Conservation (phyloP, 108 stramenopile species). For the Nitzschia putrida region DNA sequence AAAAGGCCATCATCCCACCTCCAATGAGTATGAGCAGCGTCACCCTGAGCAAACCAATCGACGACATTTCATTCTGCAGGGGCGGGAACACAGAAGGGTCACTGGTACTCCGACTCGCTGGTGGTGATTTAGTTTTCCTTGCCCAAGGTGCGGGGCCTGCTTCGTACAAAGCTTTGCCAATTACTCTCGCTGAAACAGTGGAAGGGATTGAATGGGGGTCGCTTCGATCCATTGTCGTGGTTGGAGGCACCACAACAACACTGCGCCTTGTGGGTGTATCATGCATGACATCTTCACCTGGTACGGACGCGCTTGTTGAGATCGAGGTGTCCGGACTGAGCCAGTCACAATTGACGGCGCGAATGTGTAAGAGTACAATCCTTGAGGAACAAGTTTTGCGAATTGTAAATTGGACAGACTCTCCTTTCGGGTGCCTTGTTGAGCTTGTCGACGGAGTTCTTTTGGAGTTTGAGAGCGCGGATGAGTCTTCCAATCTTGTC, state of each 20-base stretch:
- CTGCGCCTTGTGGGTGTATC: constrained; percentile 38
- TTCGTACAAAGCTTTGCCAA: constrained; percentile 1
- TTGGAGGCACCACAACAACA: constrained; percentile 29
- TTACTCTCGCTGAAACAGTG: constrained; percentile 13
- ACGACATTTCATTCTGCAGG: constrained; percentile 28
- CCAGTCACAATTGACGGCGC: constrained; percentile 19
- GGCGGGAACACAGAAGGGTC: constrained; percentile 7
- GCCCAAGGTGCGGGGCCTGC: constrained; percentile 11
- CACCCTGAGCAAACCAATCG: constrained; percentile 53
- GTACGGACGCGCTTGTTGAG: constrained; percentile 53
- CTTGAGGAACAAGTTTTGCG: constrained; percentile 62
- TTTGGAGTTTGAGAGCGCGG: constrained; percentile 55
- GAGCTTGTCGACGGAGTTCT: constrained; percentile 71
- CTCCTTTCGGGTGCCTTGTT: constrained; percentile 54
- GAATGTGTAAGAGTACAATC: constrained; percentile 36
- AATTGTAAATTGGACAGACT: constrained; percentile 72
- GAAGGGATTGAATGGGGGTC: constrained; percentile 12
- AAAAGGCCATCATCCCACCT: constrained; percentile 80
- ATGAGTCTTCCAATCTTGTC: constrained; percentile 33
- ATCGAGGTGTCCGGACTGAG: constrained; percentile 38
- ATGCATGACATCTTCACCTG: constrained; percentile 11
- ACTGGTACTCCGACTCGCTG: constrained; percentile 37
- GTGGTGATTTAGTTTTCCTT: constrained; percentile 53
- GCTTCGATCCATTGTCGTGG: constrained; percentile 30
- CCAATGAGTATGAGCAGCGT: constrained; percentile 76